Conservation (phyloP, 2,329 filamentous ascomycete species). For the Leptographium lundbergii region DNA sequence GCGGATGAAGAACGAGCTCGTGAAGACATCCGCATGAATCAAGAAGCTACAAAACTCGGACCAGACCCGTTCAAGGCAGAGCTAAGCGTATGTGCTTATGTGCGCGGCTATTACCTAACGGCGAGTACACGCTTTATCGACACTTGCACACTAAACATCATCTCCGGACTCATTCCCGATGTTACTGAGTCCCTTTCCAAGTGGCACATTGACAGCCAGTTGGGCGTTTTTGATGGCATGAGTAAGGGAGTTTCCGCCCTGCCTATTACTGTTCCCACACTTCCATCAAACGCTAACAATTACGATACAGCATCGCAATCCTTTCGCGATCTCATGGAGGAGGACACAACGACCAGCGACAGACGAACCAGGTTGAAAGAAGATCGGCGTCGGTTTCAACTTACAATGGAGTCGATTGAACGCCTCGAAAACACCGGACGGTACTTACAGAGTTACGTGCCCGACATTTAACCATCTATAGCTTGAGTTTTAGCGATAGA, state of each 20-base stretch:
- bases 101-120: slow-evolving; percentile 57
- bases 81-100: slow-evolving; percentile 47
- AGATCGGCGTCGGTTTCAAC: slow-evolving; percentile 20
- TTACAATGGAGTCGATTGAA: slow-evolving; percentile 22
- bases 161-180: slow-evolving; percentile 34
- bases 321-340: slow-evolving; percentile 24
- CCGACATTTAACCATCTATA: neutral
- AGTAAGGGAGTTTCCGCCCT: slow-evolving; percentile 14
- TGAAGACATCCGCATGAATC: slow-evolving; percentile 29
- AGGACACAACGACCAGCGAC: slow-evolving; percentile 20
- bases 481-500: neutral
- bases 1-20: slow-evolving; percentile 32
- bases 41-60: slow-evolving; percentile 34
- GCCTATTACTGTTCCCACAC: neutral
- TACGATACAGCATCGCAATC: slow-evolving; percentile 5
- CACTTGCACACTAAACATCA: slow-evolving; percentile 31
- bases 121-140: slow-evolving; percentile 55
- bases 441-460: neutral
- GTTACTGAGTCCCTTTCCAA: slow-evolving; percentile 26
- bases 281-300: neutral
- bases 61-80: slow-evolving; percentile 47
- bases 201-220: slow-evolving; percentile 28
- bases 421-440: slow-evolving; percentile 16
- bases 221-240: slow-evolving; percentile 24
- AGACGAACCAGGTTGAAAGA: slow-evolving; percentile 19